Conservation (phyloP, 345 rosid genomes). For the Camelina neglecta region DNA sequence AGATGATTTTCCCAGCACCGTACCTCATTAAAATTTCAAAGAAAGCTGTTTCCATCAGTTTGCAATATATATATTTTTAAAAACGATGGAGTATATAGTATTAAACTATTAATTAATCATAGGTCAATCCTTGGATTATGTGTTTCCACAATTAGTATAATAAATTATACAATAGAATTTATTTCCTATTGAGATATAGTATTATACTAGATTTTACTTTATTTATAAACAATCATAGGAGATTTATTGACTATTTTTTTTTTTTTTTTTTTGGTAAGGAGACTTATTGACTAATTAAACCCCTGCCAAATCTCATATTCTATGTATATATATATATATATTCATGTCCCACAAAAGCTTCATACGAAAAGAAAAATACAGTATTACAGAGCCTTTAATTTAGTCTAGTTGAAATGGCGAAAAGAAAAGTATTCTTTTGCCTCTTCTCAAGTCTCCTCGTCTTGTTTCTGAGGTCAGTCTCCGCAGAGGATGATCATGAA, state of each 20-base stretch:
- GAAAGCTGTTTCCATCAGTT: no score
- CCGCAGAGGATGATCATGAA: slow-evolving; percentile 13
- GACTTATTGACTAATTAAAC: neutral
- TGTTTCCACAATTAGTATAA: neutral
- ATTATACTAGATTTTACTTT: no score
- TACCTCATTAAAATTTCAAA: no score
- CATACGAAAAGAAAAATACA: neutral
- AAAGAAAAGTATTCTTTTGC: neutral
- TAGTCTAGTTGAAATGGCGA: slow-evolving; percentile 7
- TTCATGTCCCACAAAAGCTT: neutral
- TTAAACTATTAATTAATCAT: neutral
- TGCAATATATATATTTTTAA: no score
- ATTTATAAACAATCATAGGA: no score
- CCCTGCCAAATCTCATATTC: neutral
- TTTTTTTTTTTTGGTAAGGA: no score
- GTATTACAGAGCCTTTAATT: neutral
- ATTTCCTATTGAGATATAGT: neutral
- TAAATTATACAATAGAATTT: neutral
- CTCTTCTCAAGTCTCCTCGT: slow-evolving; percentile 26
- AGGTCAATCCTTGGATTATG: neutral
- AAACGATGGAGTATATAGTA: no score
- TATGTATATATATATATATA: neutral
- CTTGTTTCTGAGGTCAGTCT: slow-evolving; percentile 7
- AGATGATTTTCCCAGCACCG: no score
- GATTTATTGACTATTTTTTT: neutral